Base-by-base conservation (phyloP, 768 basidiomycete genomes). In the Xerocomus brunneocitrinus region DNA sequence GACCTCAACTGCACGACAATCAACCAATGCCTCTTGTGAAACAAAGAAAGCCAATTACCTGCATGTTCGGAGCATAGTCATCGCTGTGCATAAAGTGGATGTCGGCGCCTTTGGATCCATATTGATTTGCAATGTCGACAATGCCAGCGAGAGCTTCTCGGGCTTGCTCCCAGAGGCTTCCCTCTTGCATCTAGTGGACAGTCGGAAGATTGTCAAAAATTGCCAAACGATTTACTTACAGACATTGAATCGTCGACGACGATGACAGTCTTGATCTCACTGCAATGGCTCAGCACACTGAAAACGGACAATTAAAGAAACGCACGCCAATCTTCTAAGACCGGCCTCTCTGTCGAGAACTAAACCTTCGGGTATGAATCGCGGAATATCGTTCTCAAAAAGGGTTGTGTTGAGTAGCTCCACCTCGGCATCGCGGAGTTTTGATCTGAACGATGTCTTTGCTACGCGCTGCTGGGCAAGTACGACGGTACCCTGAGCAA, bases 61-160 rank as follows among this genome's bases (percentile, higher is more conserved):
- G 63, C 55, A 72, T 56, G 53, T 62, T 63, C 13, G 55, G 51
- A 5, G 63, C 73, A 52, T 66, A 72, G 51, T 58, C 64, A 30
- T 60, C 57, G 10, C 49, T 44, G 53, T 76, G 77, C 59, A 77
- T 68, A 60, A 77, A 77, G 55, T 74, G 67, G 12, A 78, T 62
- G 36, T 78, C 77, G 43, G 70, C 27, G 10, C 77, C 76, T 28
- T 67, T 72, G 9, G 68, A 65, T 13, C 69, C 74, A 46, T 73
- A 71, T 35, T 63, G 56, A 28, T 64, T 68, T 24, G 73, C 70
- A 3, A 72, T 57, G 34, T 75, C 71, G 5, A 72, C 67, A 24
- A 77, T 67, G 43, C 70, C 75, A 40, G 65, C 74, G 22, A 78
- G 67, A 2, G 77, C 76, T 35, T 74, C 74, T 27, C 73, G 57